These are phyloP conservation scores for Fistulinella prunicolor DNA, from an alignment of 768 basidiomycete species.

Conservation along the genomic window DNA sequence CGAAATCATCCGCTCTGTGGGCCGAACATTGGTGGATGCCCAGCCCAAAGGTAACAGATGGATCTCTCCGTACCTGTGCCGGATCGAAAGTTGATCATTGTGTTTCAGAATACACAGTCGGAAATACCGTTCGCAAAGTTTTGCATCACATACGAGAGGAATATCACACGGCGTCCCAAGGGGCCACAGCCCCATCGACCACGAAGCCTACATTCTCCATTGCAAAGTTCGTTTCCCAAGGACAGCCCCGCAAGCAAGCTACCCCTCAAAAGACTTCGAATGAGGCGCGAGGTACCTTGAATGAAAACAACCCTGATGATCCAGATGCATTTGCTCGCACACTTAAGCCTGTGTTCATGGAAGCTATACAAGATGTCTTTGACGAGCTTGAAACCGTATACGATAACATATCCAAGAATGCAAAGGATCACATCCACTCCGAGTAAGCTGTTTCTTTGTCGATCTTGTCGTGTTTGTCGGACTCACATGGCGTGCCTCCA, in stretches of 20 bases:
- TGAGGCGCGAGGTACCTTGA: slow-evolving; percentile 56
- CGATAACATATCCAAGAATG: slow-evolving; percentile 90
- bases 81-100: slow-evolving; percentile 8
- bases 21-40: slow-evolving; percentile 78
- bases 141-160: slow-evolving; percentile 95
- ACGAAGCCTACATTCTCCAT: slow-evolving; percentile 60
- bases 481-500: slow-evolving; percentile 29
- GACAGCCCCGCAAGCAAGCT: slow-evolving; percentile 58
- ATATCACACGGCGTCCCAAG: slow-evolving; percentile 74
- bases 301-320: slow-evolving; percentile 71
- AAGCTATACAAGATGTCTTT: slow-evolving; percentile 94
- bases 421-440: slow-evolving; percentile 96
- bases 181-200: slow-evolving; percentile 37
- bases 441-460: slow-evolving; percentile 63
- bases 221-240: slow-evolving; percentile 78
- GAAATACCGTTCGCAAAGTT: slow-evolving; percentile 91
- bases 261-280: slow-evolving; percentile 34
- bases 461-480: not conserved
- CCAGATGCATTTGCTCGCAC: slow-evolving; percentile 74
- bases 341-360: slow-evolving; percentile 91
- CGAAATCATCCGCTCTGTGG: slow-evolving; percentile 73
- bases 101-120: slow-evolving; percentile 82
- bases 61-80: slow-evolving; percentile 5
- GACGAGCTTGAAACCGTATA: slow-evolving; percentile 96
- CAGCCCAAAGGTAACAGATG: slow-evolving; percentile 82